Evolutionary conservation across 495 filamentous ascomycete species (phyloP), one percentile per base, ranked within the genome.

Genomic region (Polyplosphaeria fusca): DNA sequence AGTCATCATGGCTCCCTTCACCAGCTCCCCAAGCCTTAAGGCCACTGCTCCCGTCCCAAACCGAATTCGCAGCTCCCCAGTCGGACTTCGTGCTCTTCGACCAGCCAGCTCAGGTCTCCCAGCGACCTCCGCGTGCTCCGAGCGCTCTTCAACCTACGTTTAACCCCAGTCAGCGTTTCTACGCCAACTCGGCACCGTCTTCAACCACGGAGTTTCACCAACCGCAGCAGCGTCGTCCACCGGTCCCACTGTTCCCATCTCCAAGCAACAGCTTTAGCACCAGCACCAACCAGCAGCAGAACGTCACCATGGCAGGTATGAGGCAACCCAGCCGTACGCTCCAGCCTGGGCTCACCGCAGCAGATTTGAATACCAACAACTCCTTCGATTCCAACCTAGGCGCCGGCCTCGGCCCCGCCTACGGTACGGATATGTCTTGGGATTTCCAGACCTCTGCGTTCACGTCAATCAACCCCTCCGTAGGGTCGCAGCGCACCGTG

Each of bases 1-100:
- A 79, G 74, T 75, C 77, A 80, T 47, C 74, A 85, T 84, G 81
- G 80, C 80, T 78, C 73, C 75, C 79, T 71, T 69, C 79, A 74
- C 76, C 80, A 78, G 72, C 74, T 68, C 68, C 70, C 65, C 66
- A 72, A 59, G 55, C 60, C 56, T 63, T 53, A 56, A 23, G 54
- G 52, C 60, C 58, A 73, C 74, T 72, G 73, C 69, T 72, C 62
- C 70, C 66, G 42, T 61, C 51, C 47, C 55, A 67, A 30, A 52
- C 66, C 58, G 73, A 76, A 68, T 75, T 77, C 68, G 65, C 67
- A 60, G 70, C 56, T 40, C 67, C 40, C 16, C 68, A 67, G 39
- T 52, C 56, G 57, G 71, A 76, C 71, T 76, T 76, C 65, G 68
- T 70, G 44, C 73, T 76, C 41, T 76, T 65, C 57, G 55, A 63